A percentile compares a stretch with the other conserved stretches of the same genome.
phyloP scores from a whole-genome alignment of 345 rosid species.

The Hevea brasiliensis region DNA sequence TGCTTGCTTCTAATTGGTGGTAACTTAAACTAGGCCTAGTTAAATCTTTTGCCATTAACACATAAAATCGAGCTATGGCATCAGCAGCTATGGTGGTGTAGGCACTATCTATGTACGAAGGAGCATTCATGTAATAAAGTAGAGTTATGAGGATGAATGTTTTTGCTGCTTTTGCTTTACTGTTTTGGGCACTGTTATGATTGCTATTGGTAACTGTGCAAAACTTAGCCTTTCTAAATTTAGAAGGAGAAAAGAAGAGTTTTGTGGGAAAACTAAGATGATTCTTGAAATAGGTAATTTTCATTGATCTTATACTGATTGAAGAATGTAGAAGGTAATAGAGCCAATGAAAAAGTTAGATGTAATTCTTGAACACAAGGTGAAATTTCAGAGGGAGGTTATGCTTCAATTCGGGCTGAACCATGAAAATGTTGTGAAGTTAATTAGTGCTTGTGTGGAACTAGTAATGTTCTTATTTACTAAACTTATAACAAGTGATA shows the following conservation, averaged over 20 bases:
- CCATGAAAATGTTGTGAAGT: slow-evolving; percentile 59
- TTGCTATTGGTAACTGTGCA: slow-evolving; percentile 33
- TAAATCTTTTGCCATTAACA: too few species aligned
- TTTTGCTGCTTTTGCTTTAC: slow-evolving; percentile 28
- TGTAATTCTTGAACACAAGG: slow-evolving; percentile 34
- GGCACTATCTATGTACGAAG: slow-evolving; percentile 99
- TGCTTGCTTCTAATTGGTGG: too few species aligned
- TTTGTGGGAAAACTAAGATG: slow-evolving; percentile 44
- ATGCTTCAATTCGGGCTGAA: slow-evolving; percentile 40
- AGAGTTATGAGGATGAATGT: slow-evolving; percentile 87
- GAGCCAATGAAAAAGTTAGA: slow-evolving; percentile 38
- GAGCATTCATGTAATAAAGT: slow-evolving; percentile 96
- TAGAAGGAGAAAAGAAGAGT: slow-evolving; percentile 28
- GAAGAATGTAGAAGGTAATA: slow-evolving; percentile 46
- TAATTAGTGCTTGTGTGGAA: slow-evolving; percentile 26
- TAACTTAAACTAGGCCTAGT: too few species aligned
- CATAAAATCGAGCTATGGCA: slow-evolving; percentile 94
- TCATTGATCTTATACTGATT: slow-evolving; percentile 25
- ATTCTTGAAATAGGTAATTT: slow-evolving; percentile 39
- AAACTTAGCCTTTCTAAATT: slow-evolving; percentile 40
- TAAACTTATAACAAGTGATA: slow-evolving; percentile 49
- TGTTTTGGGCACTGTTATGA: slow-evolving; percentile 17
- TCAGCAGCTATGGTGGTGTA: slow-evolving; percentile 99
- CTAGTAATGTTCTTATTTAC: slow-evolving; percentile 60
- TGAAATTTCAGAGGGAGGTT: slow-evolving; percentile 57